Evolutionary conservation across 1,139 yeast genomes (phyloP).

Genomic region (Blastobotrys proliferans): DNA sequence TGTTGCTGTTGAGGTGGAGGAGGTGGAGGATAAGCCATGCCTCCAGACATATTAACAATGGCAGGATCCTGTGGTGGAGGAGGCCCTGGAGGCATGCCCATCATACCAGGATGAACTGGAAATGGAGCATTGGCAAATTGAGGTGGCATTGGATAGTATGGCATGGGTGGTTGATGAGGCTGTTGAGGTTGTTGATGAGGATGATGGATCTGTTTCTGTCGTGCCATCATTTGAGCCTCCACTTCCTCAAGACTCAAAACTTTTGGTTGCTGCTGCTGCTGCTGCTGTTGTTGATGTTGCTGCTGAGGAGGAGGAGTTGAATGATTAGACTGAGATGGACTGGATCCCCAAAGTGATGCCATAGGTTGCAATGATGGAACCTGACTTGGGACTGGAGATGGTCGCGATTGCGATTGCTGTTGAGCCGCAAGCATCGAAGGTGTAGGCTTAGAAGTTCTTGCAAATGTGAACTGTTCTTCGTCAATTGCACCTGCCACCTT

Average conservation of each 20-base stretch:
- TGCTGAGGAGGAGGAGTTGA: slow-evolving; percentile 5
- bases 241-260: slow-evolving; percentile 69
- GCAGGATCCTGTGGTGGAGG: slow-evolving; percentile 27
- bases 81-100: slow-evolving; percentile 18
- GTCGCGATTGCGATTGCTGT: slow-evolving; percentile 18
- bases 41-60: not conserved
- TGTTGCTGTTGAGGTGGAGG: slow-evolving; percentile 6
- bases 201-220: slow-evolving; percentile 13
- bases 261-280: slow-evolving; percentile 22
- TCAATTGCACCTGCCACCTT: slow-evolving; percentile 36
- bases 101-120: too few relatives aligned
- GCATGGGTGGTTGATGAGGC: slow-evolving; percentile 3
- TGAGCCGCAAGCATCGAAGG: too few relatives aligned
- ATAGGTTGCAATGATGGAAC: slow-evolving; percentile 53
- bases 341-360: slow-evolving; percentile 58
- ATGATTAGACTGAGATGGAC: slow-evolving; percentile 6
- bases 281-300: slow-evolving; percentile 15
- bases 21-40: not conserved
- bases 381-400: slow-evolving; percentile 24
- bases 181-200: slow-evolving; percentile 10
- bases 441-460: slow-evolving; percentile 20
- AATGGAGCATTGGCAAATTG: slow-evolving; percentile 7
- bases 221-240: slow-evolving; percentile 61
- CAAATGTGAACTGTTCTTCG: slow-evolving; percentile 31
- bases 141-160: too few relatives aligned